A percentile compares a stretch with the other conserved stretches of the same genome.
phyloP scores from a whole-genome alignment of 2,329 filamentous ascomycete species.

The Trichophaea hybrida region DNA sequence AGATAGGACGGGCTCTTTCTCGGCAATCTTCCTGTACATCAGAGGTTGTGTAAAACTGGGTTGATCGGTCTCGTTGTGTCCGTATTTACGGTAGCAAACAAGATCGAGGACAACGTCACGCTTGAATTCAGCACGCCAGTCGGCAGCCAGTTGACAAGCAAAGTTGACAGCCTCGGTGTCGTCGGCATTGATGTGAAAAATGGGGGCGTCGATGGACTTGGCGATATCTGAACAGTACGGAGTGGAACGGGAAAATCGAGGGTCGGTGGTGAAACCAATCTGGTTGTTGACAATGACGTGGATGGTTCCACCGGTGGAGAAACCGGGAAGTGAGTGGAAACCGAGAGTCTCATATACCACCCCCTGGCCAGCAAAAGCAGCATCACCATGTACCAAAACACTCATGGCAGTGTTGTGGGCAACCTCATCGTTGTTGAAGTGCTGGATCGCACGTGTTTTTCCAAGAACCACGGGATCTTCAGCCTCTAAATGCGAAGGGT shows the following conservation, averaged over 20 bases:
- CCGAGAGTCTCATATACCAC: conserved; percentile 97
- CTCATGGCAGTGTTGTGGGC: conserved; percentile 83
- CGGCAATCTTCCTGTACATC: conserved; percentile 96
- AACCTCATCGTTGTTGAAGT: conserved; percentile 96
- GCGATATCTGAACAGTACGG: conserved; percentile 99
- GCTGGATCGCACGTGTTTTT: conserved; percentile 94
- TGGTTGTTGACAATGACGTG: conserved; percentile 99
- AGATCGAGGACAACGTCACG: conserved; percentile 96
- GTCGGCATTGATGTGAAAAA: conserved; percentile 98
- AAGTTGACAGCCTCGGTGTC: conserved; percentile 98
- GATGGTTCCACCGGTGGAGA: conserved; percentile 93
- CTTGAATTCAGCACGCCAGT: conserved; percentile 98
- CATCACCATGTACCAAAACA: conserved; percentile 90
- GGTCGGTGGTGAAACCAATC: conserved; percentile 98
- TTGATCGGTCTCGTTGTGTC: conserved; percentile 99
- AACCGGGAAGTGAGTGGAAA: conserved; percentile 87
- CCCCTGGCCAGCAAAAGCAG: conserved; percentile 90
- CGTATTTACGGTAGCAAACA: conserved; percentile 97
- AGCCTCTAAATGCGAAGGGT: conserved; percentile 94
- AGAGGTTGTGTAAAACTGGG: conserved; percentile 98
- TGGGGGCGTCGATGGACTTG: conserved; percentile 93
- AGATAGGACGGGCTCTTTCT: conserved; percentile 71
- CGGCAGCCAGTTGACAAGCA: conserved; percentile 88
- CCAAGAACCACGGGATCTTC: conserved; percentile 96
- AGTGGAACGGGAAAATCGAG: conserved; percentile 90